These are phyloP conservation scores for Ophiostoma quercus DNA, from an alignment of 2,329 filamentous ascomycete genomes.

Conservation along the genomic window DNA sequence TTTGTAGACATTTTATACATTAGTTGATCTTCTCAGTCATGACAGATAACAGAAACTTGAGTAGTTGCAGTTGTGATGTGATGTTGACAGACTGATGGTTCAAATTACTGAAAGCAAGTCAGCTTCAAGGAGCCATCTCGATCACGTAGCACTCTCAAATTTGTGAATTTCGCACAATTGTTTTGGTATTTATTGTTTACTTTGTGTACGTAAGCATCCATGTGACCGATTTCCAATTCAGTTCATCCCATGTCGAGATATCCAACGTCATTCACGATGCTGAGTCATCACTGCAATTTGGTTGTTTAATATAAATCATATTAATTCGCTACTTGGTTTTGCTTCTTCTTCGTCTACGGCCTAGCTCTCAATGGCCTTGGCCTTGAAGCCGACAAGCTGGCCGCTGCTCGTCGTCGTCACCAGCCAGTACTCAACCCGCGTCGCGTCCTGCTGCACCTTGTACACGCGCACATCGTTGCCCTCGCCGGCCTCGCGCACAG, in stretches of 20 bases:
- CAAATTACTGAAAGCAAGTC: neutral
- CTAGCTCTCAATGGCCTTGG: conserved; percentile 67
- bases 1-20: neutral
- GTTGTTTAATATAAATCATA: neutral
- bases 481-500: conserved; percentile 58
- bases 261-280: neutral
- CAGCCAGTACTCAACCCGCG: conserved; percentile 74
- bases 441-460: conserved; percentile 55
- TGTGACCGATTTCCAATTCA: neutral
- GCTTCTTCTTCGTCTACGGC: neutral
- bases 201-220: neutral
- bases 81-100: too few species aligned
- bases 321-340: neutral
- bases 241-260: neutral
- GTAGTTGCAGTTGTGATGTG: neutral
- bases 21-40: neutral
- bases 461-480: conserved; percentile 72
- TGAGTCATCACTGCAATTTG: neutral
- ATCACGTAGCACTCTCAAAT: neutral
- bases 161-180: neutral
- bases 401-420: conserved; percentile 42
- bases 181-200: neutral
- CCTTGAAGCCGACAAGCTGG: conserved; percentile 71
- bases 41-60: neutral
- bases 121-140: neutral